Conservation (phyloP, 2,329 filamentous ascomycete genomes). For the Diaporthe nobilis region DNA sequence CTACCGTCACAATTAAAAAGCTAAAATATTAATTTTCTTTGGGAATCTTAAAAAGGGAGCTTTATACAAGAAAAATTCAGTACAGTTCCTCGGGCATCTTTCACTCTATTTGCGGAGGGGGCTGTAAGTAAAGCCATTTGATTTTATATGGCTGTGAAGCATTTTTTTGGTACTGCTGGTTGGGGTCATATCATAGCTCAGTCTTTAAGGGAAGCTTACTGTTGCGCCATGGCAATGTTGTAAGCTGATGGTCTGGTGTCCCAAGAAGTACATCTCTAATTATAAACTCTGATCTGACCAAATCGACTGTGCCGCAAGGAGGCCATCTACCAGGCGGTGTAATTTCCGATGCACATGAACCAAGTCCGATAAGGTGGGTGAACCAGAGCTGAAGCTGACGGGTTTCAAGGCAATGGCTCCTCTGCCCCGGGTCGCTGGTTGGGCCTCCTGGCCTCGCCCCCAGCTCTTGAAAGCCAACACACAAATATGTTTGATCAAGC, state of each 20-base stretch:
- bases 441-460: not conserved
- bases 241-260: slow-evolving; percentile 9
- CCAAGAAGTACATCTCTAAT: not conserved
- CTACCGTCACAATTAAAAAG: too few relatives aligned
- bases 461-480: not conserved
- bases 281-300: slow-evolving; percentile 3
- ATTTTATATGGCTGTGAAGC: not conserved
- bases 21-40: too few relatives aligned
- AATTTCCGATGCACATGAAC: not conserved
- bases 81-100: too few relatives aligned
- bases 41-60: too few relatives aligned
- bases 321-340: not conserved
- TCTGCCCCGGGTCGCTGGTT: not conserved
- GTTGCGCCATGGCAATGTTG: not conserved
- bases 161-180: not conserved
- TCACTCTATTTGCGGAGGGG: too few relatives aligned
- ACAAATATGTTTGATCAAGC: not conserved
- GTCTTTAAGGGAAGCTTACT: not conserved
- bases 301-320: not conserved
- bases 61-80: too few relatives aligned
- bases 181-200: not conserved
- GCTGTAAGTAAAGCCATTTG: not conserved
- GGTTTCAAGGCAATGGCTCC: not conserved
- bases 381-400: not conserved
- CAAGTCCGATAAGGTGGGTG: not conserved